These are phyloP conservation scores for Diophrys sp. DNA, from an alignment of 73 alveolate genomes.

Conservation along the genomic window DNA sequence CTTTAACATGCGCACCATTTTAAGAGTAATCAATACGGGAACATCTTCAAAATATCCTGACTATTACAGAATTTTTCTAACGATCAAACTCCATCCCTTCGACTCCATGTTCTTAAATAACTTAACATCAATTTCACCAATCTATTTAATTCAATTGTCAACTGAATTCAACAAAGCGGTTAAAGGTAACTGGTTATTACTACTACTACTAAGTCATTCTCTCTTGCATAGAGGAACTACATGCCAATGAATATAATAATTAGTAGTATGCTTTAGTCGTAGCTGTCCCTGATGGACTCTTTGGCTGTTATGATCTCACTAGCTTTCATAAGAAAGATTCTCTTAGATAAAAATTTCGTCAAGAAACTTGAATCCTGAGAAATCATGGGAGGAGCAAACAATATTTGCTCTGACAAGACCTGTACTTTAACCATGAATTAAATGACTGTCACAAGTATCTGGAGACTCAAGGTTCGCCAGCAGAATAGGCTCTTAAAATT, in stretches of 20 bases:
- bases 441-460: constrained; percentile 55
- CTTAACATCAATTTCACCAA: too few species aligned
- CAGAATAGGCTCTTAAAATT: neutral
- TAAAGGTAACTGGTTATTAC: too few species aligned
- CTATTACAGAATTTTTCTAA: too few species aligned
- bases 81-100: too few species aligned
- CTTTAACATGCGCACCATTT: too few species aligned
- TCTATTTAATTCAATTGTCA: too few species aligned
- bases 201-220: too few species aligned
- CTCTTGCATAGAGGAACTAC: constrained; percentile 31
- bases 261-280: constrained; percentile 52
- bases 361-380: constrained; percentile 90
- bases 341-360: constrained; percentile 71
- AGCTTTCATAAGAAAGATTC: constrained; percentile 86
- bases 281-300: constrained; percentile 96
- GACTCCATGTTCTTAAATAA: too few species aligned
- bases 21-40: too few species aligned
- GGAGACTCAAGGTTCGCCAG: constrained; percentile 9
- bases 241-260: constrained; percentile 8
- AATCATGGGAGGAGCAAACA: constrained; percentile 94
- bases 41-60: too few species aligned
- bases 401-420: constrained; percentile 94
- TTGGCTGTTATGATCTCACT: constrained; percentile 83
- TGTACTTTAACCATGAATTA: constrained; percentile 82
- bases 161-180: too few species aligned